Base-by-base conservation (phyloP, 129 eudicot genomes). In the Lactuca saligna region DNA sequence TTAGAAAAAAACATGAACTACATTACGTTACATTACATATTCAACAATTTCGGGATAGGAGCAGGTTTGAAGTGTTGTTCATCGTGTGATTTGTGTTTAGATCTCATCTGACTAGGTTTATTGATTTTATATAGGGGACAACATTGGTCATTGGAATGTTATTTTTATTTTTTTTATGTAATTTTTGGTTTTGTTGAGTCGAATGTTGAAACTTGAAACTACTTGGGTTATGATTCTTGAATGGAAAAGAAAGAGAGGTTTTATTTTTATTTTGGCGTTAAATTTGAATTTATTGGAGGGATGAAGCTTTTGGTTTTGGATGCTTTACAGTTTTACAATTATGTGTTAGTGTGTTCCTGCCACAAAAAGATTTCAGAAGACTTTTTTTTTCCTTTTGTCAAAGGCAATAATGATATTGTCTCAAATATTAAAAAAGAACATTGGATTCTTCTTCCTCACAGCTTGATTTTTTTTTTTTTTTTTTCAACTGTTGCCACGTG, bases 51-150 rank as follows among this genome's bases (percentile, higher is more conserved):
- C 11, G 49, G 81, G 29, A 25, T 25, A 25, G 29, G 63, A 75
- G 84, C 81, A 35, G 81, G 80, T 66, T 54, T 80, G 82, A 79
- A 75, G 90, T 58, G 90, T 85, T 85, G 90, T 85, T 79, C 82
- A 72, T 60, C 54, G 67, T 75, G 61, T 65, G 63, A 61, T 77
- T 44, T 61, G 70, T 68, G 68, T 67, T 59, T 71, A 10, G n/a
- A 60, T 73, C 54, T 73, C 54, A 65, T 71, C 62, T 71, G 25
- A 71, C 78, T 78, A 78, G 77, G 72, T 63, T 57, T 72, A 70
- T 72, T 71, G 78, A 69, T 38, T 61, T 41, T 80, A 25, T 25
- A 25, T 25, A 80, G 58, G 35, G 57, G 16, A 67, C 63, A 70
- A 71, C 60, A 71, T 72, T 13, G 33, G 63, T 51, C 59, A 71